phyloP scores from a whole-genome alignment of 2,329 filamentous ascomycete species.

The Nigrospora sphaerica region DNA sequence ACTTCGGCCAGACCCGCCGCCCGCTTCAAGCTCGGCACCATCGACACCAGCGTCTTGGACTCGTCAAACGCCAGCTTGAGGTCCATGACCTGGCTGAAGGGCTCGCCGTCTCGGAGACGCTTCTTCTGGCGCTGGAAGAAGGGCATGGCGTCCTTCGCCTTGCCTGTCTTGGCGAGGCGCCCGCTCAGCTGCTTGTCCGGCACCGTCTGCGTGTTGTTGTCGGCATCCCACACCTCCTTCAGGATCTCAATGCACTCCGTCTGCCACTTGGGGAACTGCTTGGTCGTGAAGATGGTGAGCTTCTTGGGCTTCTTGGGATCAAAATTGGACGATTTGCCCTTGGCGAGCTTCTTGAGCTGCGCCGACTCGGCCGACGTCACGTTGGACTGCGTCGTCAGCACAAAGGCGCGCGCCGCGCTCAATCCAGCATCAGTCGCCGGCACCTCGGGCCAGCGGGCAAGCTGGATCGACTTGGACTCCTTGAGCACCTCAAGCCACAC shows the following conservation, averaged over 20 bases:
- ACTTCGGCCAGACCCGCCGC: slow-evolving; percentile 63
- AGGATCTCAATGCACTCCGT: slow-evolving; percentile 81
- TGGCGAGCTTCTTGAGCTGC: slow-evolving; percentile 82
- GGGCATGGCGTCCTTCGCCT: slow-evolving; percentile 98
- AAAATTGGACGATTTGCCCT: slow-evolving; percentile 80
- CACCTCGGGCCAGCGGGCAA: slow-evolving; percentile 66
- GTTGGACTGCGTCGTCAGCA: slow-evolving; percentile 63
- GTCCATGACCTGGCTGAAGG: slow-evolving; percentile 63
- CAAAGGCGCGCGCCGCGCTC: slow-evolving; percentile 75
- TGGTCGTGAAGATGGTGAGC: slow-evolving; percentile 77
- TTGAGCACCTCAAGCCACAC: slow-evolving; percentile 89
- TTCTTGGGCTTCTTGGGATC: slow-evolving; percentile 91
- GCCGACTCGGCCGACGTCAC: slow-evolving; percentile 80
- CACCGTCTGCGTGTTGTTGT: slow-evolving; percentile 53
- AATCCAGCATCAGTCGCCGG: slow-evolving; percentile 59
- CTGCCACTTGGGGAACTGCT: slow-evolving; percentile 84
- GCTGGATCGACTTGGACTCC: slow-evolving; percentile 70
- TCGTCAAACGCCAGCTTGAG: slow-evolving; percentile 86
- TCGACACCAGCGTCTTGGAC: slow-evolving; percentile 64
- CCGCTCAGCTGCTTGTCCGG: slow-evolving; percentile 70
- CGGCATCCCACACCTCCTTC: slow-evolving; percentile 59
- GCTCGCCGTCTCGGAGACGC: slow-evolving; percentile 66
- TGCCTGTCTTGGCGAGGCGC: slow-evolving; percentile 72
- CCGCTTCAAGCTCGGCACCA: slow-evolving; percentile 73
- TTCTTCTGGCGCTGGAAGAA: slow-evolving; percentile 87